Base-by-base conservation (phyloP, 2,329 filamentous ascomycete genomes). In the Geosmithia morbida region DNA sequence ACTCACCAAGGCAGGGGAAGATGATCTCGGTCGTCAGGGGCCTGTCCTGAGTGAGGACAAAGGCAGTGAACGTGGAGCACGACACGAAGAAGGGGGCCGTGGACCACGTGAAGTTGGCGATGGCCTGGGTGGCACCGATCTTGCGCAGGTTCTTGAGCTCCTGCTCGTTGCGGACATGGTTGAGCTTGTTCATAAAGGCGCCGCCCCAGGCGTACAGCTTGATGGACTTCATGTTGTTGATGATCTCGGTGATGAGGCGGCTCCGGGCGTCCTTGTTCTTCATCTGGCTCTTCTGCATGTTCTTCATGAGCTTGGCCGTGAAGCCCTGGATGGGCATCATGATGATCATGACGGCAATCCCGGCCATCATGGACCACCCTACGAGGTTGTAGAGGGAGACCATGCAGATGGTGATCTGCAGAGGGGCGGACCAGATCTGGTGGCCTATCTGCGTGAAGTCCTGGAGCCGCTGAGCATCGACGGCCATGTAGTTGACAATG, bases 151-250 rank as follows among this genome's bases (percentile, higher is more conserved):
- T 98, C 69, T 92, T 92, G 48, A 98, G 71, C 66, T 98, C 92
- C 56, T 87, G 79, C 58, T 98, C 92, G 65, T 98, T 98, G 65
- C 92, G 81, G 51, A 98, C 88, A 62, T 86, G 85, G 66, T 92
- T 97, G 50, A 98, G 79, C 66, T 94, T 95, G 65, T 88, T 92
- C 82, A 96, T 95, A 61, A 98, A 98, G 14, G 92, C 90, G 29
- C 83, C 84, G 30, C 89, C 90, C 92, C 92, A 98, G 29, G 92
- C 92, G 62, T 96, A 98, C 18, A 98, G 77, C 69, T 98, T 98
- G 70, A 98, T 92, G 61, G 88, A 94, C 71, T 98, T 98, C 86
- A 98, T 98, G 67, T 97, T 97, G 72, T 94, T 96, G 59, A 98
- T 72, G 54, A 98, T 98, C 65, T 98, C 92, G 7, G 90, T 94